Evolutionary conservation across 2,329 filamentous ascomycete genomes (phyloP), one percentile per base, ranked within the genome.

Genomic region (Aspergillus sp.): DNA sequence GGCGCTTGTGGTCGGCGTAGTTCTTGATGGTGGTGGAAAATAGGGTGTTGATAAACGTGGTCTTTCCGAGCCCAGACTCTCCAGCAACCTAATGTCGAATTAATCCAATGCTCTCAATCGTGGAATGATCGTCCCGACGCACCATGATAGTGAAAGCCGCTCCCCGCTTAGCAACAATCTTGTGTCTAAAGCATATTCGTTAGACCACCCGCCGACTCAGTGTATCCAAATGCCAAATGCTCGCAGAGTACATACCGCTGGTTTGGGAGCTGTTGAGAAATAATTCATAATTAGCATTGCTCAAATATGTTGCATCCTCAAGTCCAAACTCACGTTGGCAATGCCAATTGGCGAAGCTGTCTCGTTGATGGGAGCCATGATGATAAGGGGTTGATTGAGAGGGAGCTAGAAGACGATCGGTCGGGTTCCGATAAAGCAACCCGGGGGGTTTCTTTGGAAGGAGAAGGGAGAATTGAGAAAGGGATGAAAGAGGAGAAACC

Each of bases 1-100:
- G 92, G 82, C 93, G 91, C 87, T 97, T 97, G 88, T 99, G 94
- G 82, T 99, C 95, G 87, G 95, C 95, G 81, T 99, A 99, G 87
- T 98, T 99, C 87, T 99, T 99, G 88, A 99, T 99, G 74, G 95
- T 99, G 70, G 96, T 99, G 66, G 95, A 99, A 87, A 99, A 99
- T 64, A 99, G 89, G 63, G 95, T 99, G 89, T 99, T 99, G 89
- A 99, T 98, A 83, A 99, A 99, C 74, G 95, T 99, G 28, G 96
- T 99, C 88, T 99, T 99, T 85, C 95, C 95, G 72, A 98, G 84
- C 77, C 94, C 94, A 71, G 95, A 98, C 85, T 99, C 94, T 84
- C 94, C 94, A 83, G 95, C 95, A 82, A 98, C 93, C 93, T 96
- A 74, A 57, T 47, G 17, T 59, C 62, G 2, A 6, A 70, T 76